Conservation (phyloP, 345 rosid species). For the Rhizophora mangle region DNA sequence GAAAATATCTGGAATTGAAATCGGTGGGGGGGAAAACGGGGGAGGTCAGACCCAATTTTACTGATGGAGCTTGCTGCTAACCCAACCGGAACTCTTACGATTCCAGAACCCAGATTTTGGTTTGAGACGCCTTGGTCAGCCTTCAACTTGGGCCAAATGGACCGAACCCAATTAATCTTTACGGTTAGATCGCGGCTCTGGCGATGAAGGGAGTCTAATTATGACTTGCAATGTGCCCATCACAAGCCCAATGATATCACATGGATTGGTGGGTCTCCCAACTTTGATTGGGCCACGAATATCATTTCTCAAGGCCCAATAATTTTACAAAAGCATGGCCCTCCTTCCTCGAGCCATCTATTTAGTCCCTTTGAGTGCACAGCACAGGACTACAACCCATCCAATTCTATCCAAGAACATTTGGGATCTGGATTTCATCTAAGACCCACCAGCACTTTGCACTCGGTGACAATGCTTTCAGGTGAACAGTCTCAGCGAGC, state of each 20-base stretch:
- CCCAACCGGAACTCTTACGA: too few species aligned
- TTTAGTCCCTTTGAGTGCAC: constrained; percentile 34
- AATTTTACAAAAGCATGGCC: constrained; percentile 30
- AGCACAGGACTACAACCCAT: constrained; percentile 30
- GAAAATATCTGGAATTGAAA: too few species aligned
- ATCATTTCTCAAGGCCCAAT: constrained; percentile 29
- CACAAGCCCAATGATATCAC: constrained; percentile 32
- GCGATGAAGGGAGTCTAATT: too few species aligned
- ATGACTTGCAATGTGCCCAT: too few species aligned
- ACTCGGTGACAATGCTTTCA: constrained; percentile 20
- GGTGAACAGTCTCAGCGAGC: constrained; percentile 10
- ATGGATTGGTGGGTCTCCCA: constrained; percentile 29
- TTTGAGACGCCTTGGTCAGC: too few species aligned
- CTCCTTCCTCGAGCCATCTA: constrained; percentile 36
- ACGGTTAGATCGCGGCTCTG: too few species aligned
- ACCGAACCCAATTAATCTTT: too few species aligned
- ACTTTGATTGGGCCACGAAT: constrained; percentile 29
- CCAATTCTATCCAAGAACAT: constrained; percentile 47
- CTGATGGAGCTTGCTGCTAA: too few species aligned
- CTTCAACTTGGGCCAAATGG: too few species aligned
- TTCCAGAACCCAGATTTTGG: too few species aligned
- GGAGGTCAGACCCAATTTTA: too few species aligned
- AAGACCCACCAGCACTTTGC: constrained; percentile 40
- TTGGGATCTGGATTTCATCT: constrained; percentile 25
- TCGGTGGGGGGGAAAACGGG: too few species aligned